Percentiles rank a stretch among this genome's conserved stretches.
These are phyloP conservation scores for Fusarium veterinarium DNA, from an alignment of 2,329 filamentous ascomycete species.

Conservation along the genomic window DNA sequence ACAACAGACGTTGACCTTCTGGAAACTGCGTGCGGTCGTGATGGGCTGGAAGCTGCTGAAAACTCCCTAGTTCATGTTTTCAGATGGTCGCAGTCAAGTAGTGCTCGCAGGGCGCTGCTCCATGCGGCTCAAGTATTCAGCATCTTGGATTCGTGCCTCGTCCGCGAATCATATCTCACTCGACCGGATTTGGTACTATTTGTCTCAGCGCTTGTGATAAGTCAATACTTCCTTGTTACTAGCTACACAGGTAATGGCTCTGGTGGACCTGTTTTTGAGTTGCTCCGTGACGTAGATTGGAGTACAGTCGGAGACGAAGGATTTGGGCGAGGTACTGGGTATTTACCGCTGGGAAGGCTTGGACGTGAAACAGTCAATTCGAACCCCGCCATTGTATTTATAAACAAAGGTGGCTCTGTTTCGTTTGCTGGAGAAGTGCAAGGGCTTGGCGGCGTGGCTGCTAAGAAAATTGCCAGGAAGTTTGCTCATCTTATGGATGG, in stretches of 20 bases:
- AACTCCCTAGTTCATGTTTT: background rate
- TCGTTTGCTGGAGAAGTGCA: slow-evolving; percentile 7
- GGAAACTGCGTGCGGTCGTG: slow-evolving; percentile 7
- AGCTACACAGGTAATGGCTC: background rate
- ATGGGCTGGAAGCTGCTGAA: slow-evolving; percentile 9
- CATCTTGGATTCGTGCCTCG: slow-evolving; percentile 8
- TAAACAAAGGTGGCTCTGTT: background rate
- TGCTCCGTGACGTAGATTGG: slow-evolving; percentile 7
- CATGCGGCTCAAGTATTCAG: slow-evolving; percentile 19
- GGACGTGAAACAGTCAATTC: background rate
- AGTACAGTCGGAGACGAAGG: background rate
- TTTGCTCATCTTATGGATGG: slow-evolving; percentile 24
- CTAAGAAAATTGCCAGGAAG: slow-evolving; percentile 15
- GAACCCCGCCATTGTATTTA: background rate
- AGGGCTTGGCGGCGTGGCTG: background rate
- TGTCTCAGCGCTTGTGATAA: slow-evolving; percentile 19
- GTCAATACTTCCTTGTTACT: slow-evolving; percentile 11
- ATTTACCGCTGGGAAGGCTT: background rate
- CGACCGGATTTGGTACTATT: slow-evolving; percentile 17
- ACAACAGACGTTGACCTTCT: slow-evolving; percentile 14
- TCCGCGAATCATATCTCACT: slow-evolving; percentile 19
- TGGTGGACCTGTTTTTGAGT: background rate
- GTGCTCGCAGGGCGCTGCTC: slow-evolving; percentile 13
- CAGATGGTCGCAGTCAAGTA: slow-evolving; percentile 8
- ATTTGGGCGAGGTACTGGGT: background rate